Evolutionary conservation across 768 basidiomycete species (phyloP).

Genomic region (Psilocybe cyanescens): DNA sequence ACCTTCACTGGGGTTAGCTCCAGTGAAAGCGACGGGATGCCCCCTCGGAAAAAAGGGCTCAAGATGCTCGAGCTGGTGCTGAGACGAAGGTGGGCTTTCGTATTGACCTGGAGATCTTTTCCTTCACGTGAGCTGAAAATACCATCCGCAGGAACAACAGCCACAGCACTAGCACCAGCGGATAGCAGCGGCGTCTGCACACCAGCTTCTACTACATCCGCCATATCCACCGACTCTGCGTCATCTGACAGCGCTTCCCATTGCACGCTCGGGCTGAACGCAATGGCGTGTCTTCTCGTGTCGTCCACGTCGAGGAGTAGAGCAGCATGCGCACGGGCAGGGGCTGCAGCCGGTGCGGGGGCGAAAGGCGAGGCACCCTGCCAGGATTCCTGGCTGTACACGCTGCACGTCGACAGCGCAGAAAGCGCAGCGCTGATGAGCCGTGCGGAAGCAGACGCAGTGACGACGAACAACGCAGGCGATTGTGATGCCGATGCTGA

Average conservation of each 20-base stretch:
- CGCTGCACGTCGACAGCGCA: conserved; percentile 19
- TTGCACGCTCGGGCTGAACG: conserved; percentile 27
- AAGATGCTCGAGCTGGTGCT: background rate
- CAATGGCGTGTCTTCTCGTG: conserved; percentile 22
- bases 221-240: background rate
- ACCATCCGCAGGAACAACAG: background rate
- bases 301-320: conserved; percentile 17
- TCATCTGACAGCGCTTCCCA: conserved; percentile 19
- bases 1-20: conserved; percentile 3
- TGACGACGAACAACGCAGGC: conserved; percentile 17
- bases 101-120: background rate
- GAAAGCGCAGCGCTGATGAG: conserved; percentile 17
- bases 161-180: background rate
- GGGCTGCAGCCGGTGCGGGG: background rate
- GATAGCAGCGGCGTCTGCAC: background rate
- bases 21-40: background rate
- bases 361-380: conserved; percentile 15
- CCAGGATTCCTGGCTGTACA: conserved; percentile 33
- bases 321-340: background rate
- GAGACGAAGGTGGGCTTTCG: background rate
- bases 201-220: background rate
- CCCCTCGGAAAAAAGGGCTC: background rate
- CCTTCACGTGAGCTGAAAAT: background rate
- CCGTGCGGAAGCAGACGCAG: conserved; percentile 11
- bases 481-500: background rate